Percentiles rank a stretch among this genome's conserved stretches.
These are phyloP conservation scores for Apiotrichum siamense DNA, from an alignment of 1,284 basidiomycete genomes.

Conservation along the genomic window DNA sequence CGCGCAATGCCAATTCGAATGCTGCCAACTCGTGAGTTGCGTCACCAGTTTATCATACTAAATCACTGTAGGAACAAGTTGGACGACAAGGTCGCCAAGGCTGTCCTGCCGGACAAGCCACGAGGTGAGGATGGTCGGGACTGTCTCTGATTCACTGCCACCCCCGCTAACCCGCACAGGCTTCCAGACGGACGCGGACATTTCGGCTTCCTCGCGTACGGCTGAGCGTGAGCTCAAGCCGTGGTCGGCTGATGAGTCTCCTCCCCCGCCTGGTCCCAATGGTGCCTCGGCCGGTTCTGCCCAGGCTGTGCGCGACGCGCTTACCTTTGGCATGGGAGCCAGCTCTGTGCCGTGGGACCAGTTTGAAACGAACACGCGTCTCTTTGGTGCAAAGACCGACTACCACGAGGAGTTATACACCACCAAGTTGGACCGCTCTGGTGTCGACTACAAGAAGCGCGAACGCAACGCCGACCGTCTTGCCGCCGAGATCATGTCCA, in stretches of 20 bases:
- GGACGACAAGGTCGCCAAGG: constrained; percentile 11
- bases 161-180: constrained; percentile 53
- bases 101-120: constrained; percentile 11
- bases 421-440: constrained; percentile 80
- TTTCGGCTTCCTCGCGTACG: constrained; percentile 53
- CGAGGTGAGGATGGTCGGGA: constrained; percentile 6
- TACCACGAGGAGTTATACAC: constrained; percentile 96
- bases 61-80: constrained; percentile 3
- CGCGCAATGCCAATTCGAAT: constrained; percentile 9
- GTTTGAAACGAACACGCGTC: constrained; percentile 86
- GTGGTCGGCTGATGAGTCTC: constrained; percentile 55
- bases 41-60: not conserved
- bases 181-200: constrained; percentile 85
- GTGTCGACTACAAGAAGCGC: constrained; percentile 70
- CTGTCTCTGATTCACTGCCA: not conserved
- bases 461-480: constrained; percentile 82
- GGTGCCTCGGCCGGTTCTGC: constrained; percentile 17
- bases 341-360: constrained; percentile 72
- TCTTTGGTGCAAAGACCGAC: constrained; percentile 85
- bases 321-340: constrained; percentile 37
- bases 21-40: not conserved
- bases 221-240: constrained; percentile 73
- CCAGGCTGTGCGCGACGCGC: constrained; percentile 23
- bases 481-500: constrained; percentile 76
- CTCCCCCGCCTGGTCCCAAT: constrained; percentile 18